Evolutionary conservation across 192 early-diverging fungal species (phyloP).

Genomic region (Diversispora eburnea): DNA sequence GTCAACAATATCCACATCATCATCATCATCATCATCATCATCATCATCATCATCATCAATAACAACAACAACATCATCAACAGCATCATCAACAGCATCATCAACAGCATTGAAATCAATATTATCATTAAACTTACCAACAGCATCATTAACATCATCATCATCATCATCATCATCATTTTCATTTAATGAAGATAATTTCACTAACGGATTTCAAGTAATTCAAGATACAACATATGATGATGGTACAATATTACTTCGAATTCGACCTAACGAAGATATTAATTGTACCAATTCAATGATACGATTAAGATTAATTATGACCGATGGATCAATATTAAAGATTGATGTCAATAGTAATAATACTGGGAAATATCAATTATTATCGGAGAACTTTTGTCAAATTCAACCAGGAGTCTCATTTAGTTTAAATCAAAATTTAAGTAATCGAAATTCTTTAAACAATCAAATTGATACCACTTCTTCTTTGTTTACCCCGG

Average conservation of each 20-base stretch:
- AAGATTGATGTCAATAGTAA: neutral
- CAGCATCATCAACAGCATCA: too few relatives aligned
- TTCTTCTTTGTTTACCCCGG: neutral
- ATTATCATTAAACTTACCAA: too few relatives aligned
- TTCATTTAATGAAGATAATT: neutral
- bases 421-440: neutral
- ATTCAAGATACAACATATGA: neutral
- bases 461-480: neutral
- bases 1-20: too few relatives aligned
- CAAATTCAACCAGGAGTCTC: neutral
- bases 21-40: too few relatives aligned
- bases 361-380: too few relatives aligned
- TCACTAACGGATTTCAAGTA: neutral
- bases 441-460: too few relatives aligned
- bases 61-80: too few relatives aligned
- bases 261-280: neutral
- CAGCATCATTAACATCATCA: too few relatives aligned
- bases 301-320: neutral
- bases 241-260: neutral
- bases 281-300: neutral
- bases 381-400: neutral
- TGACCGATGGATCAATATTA: neutral
- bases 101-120: too few relatives aligned
- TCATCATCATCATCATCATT: too few relatives aligned
- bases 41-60: too few relatives aligned